Base-by-base conservation (phyloP, 495 filamentous ascomycete genomes). In the Parachaetomium inaequale region DNA sequence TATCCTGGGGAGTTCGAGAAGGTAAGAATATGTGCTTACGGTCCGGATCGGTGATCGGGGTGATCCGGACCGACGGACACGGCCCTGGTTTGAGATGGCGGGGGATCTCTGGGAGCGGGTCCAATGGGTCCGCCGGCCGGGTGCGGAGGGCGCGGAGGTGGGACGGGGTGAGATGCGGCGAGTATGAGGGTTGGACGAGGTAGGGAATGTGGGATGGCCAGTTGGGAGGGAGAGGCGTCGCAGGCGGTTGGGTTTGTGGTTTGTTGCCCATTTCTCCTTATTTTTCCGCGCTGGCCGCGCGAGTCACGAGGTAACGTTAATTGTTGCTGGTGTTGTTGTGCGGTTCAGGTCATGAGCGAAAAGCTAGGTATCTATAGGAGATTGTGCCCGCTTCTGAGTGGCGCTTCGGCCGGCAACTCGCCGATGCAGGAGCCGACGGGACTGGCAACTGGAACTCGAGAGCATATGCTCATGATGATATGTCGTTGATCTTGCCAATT, bases 161-260 rank as follows among this genome's bases (percentile, higher is more conserved):
- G 11, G 61, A 14, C n/a, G 70, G 68, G 5, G 70, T 76, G 47
- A 83, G 68, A 47, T 72, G 63, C 45, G 74, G 68, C 25, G 84
- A 83, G 76, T 82, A 84, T 17, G 63, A 63, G 5, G 83, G 82
- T 21, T 67, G 58, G 0, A 69, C 76, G 36, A 89, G 75, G 69
- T 87, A 89, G 2, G 75, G 68, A 45, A 85, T 63, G 34, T 74
- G 57, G 4, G 70, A 14, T 8, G 87, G 87, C 87, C 87, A 89
- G 68, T 83, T 84, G 64, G 74, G 75, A 1, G 84, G 84, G n/a
- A 64, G 38, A 1, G 34, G 42, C 61, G 34, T 8, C 57, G 54
- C 25, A 38, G 61, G 50, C 14, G 57, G n/a, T n/a, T 38, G 45
- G 36, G 40, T 19, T 55, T 58, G 53, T n/a, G 55, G 43, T 57